Conservation (phyloP, 495 filamentous ascomycete species). For the Penicillium parvum region DNA sequence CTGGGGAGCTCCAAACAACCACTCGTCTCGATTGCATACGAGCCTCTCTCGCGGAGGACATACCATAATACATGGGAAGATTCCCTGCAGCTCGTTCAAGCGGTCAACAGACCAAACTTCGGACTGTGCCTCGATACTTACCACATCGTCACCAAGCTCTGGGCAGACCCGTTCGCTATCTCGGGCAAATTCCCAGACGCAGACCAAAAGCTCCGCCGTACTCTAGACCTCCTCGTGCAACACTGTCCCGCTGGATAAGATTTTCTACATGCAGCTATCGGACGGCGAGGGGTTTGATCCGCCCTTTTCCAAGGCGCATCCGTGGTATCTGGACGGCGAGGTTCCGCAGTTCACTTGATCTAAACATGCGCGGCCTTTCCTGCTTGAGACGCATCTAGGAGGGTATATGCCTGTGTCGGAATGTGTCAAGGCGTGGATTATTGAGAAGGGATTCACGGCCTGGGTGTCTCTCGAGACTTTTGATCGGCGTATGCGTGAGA, state of each 20-base stretch:
- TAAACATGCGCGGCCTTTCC: conserved; percentile 66
- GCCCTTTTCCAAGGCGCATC: conserved; percentile 57
- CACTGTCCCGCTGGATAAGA: conserved; percentile 56
- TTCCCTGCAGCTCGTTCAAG: conserved; percentile 53
- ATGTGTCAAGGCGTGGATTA: conserved; percentile 48
- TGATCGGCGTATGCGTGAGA: conserved; percentile 56
- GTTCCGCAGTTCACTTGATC: conserved; percentile 72
- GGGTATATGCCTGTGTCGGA: conserved; percentile 57
- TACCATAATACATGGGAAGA: conserved; percentile 59
- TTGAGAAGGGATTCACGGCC: conserved; percentile 57
- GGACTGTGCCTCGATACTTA: conserved; percentile 67
- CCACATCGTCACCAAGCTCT: conserved; percentile 61
- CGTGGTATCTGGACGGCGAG: conserved; percentile 58
- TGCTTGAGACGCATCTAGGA: conserved; percentile 56
- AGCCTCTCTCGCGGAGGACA: conserved; percentile 63
- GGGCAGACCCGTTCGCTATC: conserved; percentile 53
- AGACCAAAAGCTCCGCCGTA: conserved; percentile 47
- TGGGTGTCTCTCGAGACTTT: conserved; percentile 75
- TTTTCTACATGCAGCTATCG: conserved; percentile 71
- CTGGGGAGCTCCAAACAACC: conserved; percentile 50
- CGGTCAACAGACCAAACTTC: conserved; percentile 59
- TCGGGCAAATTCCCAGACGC: conserved; percentile 51
- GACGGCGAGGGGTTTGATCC: conserved; percentile 59
- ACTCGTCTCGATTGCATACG: conserved; percentile 56
- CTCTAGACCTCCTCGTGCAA: conserved; percentile 50